Evolutionary conservation across 2,329 filamentous ascomycete genomes (phyloP).

Genomic region (Exophiala calicioides): DNA sequence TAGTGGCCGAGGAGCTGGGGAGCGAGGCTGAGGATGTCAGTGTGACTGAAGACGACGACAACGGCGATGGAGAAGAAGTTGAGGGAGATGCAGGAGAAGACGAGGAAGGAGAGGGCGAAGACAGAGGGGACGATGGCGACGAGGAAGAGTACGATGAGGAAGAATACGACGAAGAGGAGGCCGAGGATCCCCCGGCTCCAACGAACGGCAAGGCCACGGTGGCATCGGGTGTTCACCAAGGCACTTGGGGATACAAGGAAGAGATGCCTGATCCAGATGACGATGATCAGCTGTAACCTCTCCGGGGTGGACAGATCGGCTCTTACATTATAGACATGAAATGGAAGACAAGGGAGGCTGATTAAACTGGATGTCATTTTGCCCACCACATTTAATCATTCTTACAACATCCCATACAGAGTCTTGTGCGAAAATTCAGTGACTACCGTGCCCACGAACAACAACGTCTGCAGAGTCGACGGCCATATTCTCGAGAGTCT

Average conservation of each 20-base stretch:
- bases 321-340: neutral
- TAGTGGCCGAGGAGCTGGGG: slow-evolving; percentile 46
- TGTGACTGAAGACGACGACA: slow-evolving; percentile 29
- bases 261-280: slow-evolving; percentile 24
- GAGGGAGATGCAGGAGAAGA: slow-evolving; percentile 19
- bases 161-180: slow-evolving; percentile 1
- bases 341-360: neutral
- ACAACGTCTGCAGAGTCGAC: too few species aligned
- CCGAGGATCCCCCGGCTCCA: neutral
- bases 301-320: neutral
- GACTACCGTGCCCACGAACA: too few species aligned
- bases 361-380: neutral
- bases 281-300: slow-evolving; percentile 19
- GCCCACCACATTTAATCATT: too few species aligned
- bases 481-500: too few species aligned
- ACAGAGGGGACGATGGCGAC: slow-evolving; percentile 11
- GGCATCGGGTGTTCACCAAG: neutral
- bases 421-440: too few species aligned
- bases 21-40: slow-evolving; percentile 47
- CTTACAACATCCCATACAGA: too few species aligned
- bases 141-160: slow-evolving; percentile 11
- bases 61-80: slow-evolving; percentile 18
- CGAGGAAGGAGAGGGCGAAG: slow-evolving; percentile 14
- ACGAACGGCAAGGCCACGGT: neutral
- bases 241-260: slow-evolving; percentile 8